These are phyloP conservation scores for Chrysanthemum seticuspe DNA, from an alignment of 129 eudicot species.

Conservation along the genomic window DNA sequence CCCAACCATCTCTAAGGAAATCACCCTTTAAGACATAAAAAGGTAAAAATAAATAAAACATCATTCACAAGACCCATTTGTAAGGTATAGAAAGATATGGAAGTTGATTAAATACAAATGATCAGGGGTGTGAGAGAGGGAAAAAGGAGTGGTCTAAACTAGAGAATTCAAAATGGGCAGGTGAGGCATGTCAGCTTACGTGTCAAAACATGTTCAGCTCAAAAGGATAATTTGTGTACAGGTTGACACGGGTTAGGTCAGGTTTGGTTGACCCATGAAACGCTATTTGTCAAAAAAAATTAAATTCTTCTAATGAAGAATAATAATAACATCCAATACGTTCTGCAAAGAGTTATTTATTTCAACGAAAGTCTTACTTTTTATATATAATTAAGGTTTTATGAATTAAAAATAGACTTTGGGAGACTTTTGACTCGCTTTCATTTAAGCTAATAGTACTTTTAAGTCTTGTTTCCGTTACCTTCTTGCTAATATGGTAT, in stretches of 20 bases:
- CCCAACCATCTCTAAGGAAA: background rate
- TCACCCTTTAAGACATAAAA: background rate
- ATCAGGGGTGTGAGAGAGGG: background rate
- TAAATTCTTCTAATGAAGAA: background rate
- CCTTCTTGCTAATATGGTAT: background rate
- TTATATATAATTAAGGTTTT: background rate
- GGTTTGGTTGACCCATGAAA: constrained; percentile 1
- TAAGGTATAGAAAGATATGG: background rate
- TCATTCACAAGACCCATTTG: background rate
- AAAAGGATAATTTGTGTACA: no score
- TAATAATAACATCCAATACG: background rate
- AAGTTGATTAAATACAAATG: background rate
- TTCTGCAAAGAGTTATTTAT: background rate
- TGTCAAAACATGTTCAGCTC: no score
- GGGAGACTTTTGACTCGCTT: background rate
- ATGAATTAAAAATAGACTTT: background rate
- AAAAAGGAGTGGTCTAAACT: background rate
- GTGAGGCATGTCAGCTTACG: no score
- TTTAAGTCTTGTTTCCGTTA: background rate
- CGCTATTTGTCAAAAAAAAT: background rate
- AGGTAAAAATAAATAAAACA: background rate
- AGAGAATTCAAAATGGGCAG: background rate
- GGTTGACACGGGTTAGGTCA: no score
- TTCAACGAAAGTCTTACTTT: background rate
- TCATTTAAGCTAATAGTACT: background rate